Conservation (phyloP, 495 filamentous ascomycete species). For the Podospora comata region DNA sequence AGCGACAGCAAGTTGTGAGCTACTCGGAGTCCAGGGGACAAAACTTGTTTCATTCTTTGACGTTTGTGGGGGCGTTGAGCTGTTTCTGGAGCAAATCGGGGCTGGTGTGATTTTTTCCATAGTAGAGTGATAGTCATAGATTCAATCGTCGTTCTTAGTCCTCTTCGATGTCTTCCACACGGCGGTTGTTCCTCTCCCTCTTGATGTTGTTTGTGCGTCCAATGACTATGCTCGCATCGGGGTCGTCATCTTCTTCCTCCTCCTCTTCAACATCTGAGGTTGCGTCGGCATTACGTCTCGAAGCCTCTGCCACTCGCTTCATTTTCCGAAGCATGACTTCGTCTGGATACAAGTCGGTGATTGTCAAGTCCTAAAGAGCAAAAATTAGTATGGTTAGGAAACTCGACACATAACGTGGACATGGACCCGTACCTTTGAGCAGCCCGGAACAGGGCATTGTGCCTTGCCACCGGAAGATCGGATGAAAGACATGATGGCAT, state of each 20-base stretch:
- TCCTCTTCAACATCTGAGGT: conserved; percentile 31
- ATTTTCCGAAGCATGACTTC: conserved; percentile 42
- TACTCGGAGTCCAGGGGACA: neutral
- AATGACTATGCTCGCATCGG: conserved; percentile 27
- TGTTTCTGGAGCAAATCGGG: neutral
- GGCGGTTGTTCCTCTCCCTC: conserved; percentile 19
- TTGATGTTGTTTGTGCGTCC: conserved; percentile 26
- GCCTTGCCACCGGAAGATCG: conserved; percentile 24
- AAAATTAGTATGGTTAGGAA: neutral
- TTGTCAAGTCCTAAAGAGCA: conserved; percentile 32
- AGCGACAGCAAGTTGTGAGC: neutral
- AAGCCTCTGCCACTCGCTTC: conserved; percentile 36
- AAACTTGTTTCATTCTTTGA: neutral
- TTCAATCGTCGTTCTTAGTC: conserved; percentile 17
- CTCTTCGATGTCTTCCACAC: conserved; percentile 19
- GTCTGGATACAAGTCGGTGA: conserved; percentile 41
- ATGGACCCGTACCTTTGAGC: conserved; percentile 37
- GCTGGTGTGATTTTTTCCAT: neutral
- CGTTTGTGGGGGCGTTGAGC: neutral
- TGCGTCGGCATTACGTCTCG: conserved; percentile 27
- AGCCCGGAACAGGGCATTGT: conserved; percentile 40
- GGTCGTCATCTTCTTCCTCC: conserved; percentile 12
- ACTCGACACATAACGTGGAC: neutral
- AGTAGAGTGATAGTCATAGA: neutral
- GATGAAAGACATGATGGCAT: conserved; percentile 67